Base-by-base conservation (phyloP, 768 basidiomycete species). In the Mycena vitilis region DNA sequence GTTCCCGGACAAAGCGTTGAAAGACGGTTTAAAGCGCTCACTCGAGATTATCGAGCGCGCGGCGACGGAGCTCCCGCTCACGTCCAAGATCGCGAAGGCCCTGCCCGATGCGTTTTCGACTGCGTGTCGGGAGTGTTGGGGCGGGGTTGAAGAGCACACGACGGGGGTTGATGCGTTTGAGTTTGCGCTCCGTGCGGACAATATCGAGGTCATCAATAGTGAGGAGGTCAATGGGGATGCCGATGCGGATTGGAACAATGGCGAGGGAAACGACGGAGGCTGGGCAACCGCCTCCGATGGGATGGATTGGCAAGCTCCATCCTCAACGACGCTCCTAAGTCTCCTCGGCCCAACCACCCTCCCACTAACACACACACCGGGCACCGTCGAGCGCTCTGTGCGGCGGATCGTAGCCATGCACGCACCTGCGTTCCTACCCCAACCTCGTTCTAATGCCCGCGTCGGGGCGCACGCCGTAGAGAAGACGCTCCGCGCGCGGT, bases 361-460 rank as follows among this genome's bases (percentile, higher is more conserved):
- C 38, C 87, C 91, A 0, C 70, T 86, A 53, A 91, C 91, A 0
- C 90, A 92, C 71, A 84, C 82, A 2, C 81, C 88, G 4, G 90
- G 89, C 12, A 77, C 91, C 58, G 86, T 91, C 59, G 92, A 93
- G 77, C 83, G 81, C 30, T 90, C 89, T 0, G 86, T 89, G 63
- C 84, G 92, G 10, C 83, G 85, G 23, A 81, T 94, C 75, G 81
- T 82, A 62, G 78, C 83, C 12, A 75, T 89, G 66, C 71, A 78
- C 2, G 76, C 79, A 37, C 60, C 60, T 1, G 30, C 30, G 30
- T n/a, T n/a, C 30, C 30, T 30, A 30, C 5, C 30, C 12, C 3
- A 30, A 30, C 23, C 11, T 25, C 9, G 23, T 40, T 22, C 16
- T 74, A 75, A 6, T 79, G 77, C 79, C 30, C 30, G 30, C 30